Percentiles rank a stretch among this genome's conserved stretches.
These are phyloP conservation scores for Peniophora sp. DNA, from an alignment of 1,284 basidiomycete species.

Conservation along the genomic window DNA sequence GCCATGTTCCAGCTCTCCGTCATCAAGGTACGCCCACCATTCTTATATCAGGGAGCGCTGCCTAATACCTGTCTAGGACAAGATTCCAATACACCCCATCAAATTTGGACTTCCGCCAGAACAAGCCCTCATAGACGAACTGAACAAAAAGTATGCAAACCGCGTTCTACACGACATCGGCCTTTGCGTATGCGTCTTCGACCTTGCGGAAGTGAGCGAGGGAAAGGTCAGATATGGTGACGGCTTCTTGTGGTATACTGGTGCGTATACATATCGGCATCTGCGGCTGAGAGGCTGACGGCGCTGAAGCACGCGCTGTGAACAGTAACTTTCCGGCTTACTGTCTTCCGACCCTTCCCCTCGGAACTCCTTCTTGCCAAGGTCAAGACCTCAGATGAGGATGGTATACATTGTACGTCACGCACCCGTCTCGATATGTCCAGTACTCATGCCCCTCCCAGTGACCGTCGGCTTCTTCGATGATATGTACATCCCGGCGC, in stretches of 20 bases:
- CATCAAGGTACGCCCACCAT: background rate
- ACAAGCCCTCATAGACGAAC: constrained; percentile 68
- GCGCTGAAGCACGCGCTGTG: background rate
- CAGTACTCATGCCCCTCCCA: constrained; percentile 23
- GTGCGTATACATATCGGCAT: constrained; percentile 32
- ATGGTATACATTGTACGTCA: constrained; percentile 72
- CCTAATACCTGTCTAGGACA: constrained; percentile 42
- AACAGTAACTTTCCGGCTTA: constrained; percentile 81
- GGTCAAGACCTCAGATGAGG: constrained; percentile 78
- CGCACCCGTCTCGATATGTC: background rate
- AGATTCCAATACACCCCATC: constrained; percentile 69
- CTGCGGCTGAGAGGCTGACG: background rate
- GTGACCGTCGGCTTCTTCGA: constrained; percentile 93
- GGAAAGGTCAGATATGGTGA: constrained; percentile 94
- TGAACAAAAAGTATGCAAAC: constrained; percentile 94
- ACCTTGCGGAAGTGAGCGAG: constrained; percentile 80
- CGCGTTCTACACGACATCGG: constrained; percentile 89
- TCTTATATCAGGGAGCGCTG: constrained; percentile 1
- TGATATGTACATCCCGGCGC: constrained; percentile 77
- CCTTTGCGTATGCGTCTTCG: constrained; percentile 84
- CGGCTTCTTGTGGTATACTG: constrained; percentile 91
- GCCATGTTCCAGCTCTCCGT: background rate
- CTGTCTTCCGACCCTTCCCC: constrained; percentile 87
- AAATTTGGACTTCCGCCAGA: constrained; percentile 68
- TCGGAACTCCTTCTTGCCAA: constrained; percentile 88